These are phyloP conservation scores for Linnemannia exigua DNA, from an alignment of 192 early-diverging fungal species.

Conservation along the genomic window DNA sequence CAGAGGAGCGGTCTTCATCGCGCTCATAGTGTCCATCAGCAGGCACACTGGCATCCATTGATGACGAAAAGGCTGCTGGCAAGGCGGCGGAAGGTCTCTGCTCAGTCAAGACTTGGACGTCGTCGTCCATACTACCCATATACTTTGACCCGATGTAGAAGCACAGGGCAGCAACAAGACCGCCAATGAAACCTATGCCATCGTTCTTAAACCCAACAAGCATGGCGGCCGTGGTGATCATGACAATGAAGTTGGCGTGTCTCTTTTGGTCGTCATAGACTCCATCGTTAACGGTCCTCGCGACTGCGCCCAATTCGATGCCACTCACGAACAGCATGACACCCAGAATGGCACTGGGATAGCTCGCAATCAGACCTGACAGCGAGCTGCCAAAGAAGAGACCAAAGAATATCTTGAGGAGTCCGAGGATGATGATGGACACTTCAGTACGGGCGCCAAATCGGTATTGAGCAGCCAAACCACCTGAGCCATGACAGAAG, in stretches of 20 bases:
- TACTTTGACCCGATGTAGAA: constrained; percentile 23
- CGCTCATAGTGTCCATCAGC: not conserved
- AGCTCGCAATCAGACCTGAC: constrained; percentile 72
- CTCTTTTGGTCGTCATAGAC: constrained; percentile 53
- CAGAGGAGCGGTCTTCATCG: not conserved
- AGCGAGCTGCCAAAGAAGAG: constrained; percentile 86
- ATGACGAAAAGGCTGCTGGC: not conserved
- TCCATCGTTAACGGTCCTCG: constrained; percentile 64
- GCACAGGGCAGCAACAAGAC: constrained; percentile 50
- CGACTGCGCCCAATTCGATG: constrained; percentile 74
- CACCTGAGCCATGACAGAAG: constrained; percentile 86
- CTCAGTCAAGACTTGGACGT: not conserved
- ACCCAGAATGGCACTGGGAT: constrained; percentile 83
- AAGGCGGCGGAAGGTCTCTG: not conserved
- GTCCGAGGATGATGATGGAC: constrained; percentile 83
- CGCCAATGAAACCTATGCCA: constrained; percentile 82
- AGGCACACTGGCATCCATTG: not conserved
- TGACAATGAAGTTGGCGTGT: constrained; percentile 71
- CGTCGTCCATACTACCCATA: constrained; percentile 26
- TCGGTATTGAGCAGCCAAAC: constrained; percentile 90
- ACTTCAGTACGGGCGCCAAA: constrained; percentile 91
- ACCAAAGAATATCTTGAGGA: constrained; percentile 79
- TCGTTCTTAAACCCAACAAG: constrained; percentile 83
- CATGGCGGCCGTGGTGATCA: constrained; percentile 75
- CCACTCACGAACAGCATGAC: constrained; percentile 89